Evolutionary conservation across 768 basidiomycete species (phyloP).

Genomic region (Phaffia tasmanica): DNA sequence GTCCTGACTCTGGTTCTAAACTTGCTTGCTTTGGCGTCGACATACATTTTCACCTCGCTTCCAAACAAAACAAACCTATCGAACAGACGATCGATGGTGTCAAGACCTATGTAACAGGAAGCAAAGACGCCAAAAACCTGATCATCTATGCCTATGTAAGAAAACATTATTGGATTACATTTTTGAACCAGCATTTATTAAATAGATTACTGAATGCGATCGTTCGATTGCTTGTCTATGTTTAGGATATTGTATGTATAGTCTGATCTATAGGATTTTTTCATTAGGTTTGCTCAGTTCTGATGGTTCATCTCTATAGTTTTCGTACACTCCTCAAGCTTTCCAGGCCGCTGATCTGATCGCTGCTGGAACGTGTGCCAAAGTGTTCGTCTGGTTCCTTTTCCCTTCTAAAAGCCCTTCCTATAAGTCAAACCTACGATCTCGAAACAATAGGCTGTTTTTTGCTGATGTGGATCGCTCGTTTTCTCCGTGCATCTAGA

Average conservation of each 20-base stretch:
- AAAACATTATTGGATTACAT: too few relatives aligned
- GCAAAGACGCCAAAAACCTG: too few relatives aligned
- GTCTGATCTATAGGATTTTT: too few relatives aligned
- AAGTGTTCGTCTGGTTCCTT: neutral
- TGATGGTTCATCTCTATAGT: neutral
- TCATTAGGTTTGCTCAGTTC: neutral
- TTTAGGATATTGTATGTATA: too few relatives aligned
- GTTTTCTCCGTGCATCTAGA: neutral
- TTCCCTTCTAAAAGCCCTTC: neutral
- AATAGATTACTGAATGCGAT: neutral
- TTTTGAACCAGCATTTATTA: neutral
- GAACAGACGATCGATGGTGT: neutral
- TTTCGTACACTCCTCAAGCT: constrained; percentile 1
- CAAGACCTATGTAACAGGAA: neutral
- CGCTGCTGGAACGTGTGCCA: neutral
- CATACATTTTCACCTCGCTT: neutral
- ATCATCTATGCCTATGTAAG: too few relatives aligned
- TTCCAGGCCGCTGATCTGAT: neutral
- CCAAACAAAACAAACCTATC: neutral
- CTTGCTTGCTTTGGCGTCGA: neutral
- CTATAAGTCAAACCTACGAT: neutral
- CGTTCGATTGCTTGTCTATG: too few relatives aligned
- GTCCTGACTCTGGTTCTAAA: neutral
- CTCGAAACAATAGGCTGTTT: neutral
- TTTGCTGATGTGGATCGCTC: neutral